phyloP scores from a whole-genome alignment of 129 eudicot species.

The Scalesia atractyloides region DNA sequence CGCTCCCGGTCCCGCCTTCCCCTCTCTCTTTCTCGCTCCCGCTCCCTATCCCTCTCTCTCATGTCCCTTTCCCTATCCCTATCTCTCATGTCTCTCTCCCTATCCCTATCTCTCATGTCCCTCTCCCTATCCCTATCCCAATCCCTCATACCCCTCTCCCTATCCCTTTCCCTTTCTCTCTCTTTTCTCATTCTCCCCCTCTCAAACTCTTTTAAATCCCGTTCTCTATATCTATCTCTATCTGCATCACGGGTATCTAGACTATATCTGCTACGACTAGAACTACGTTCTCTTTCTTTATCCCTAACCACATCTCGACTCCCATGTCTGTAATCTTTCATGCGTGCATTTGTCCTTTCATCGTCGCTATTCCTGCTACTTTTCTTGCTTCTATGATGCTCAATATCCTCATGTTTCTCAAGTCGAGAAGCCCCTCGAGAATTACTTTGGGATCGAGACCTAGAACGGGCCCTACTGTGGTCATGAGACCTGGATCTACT shows the following conservation, averaged over 20 bases:
- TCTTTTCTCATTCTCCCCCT: slow-evolving; percentile 52
- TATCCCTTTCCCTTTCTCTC: slow-evolving; percentile 37
- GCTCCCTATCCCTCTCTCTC: slow-evolving; percentile 29
- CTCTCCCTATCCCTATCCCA: slow-evolving; percentile 36
- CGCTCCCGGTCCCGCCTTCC: slow-evolving; percentile 39
- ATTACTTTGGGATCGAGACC: slow-evolving; percentile 63
- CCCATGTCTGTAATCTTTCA: slow-evolving; percentile 44
- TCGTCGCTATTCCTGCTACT: slow-evolving; percentile 34
- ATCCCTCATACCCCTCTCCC: slow-evolving; percentile 38
- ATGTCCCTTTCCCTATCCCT: slow-evolving; percentile 31
- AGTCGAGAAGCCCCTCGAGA: slow-evolving; percentile 45
- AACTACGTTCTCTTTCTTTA: slow-evolving; percentile 71
- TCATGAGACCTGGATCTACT: slow-evolving; percentile 57
- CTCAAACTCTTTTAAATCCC: slow-evolving; percentile 45
- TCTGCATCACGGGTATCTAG: slow-evolving; percentile 41
- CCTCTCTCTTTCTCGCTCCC: slow-evolving; percentile 35
- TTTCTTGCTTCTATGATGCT: slow-evolving; percentile 36
- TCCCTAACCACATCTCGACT: slow-evolving; percentile 56
- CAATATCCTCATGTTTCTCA: slow-evolving; percentile 33
- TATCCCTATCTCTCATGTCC: slow-evolving; percentile 34
- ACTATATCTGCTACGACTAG: slow-evolving; percentile 50
- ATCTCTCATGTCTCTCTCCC: slow-evolving; percentile 24
- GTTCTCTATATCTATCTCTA: slow-evolving; percentile 33
- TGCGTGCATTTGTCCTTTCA: slow-evolving; percentile 35
- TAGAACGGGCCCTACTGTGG: slow-evolving; percentile 40